Percentiles rank a stretch among this genome's conserved stretches.
Conservation (phyloP, 352 stramenopile genomes). For the Phytophthora ohioensis region DNA sequence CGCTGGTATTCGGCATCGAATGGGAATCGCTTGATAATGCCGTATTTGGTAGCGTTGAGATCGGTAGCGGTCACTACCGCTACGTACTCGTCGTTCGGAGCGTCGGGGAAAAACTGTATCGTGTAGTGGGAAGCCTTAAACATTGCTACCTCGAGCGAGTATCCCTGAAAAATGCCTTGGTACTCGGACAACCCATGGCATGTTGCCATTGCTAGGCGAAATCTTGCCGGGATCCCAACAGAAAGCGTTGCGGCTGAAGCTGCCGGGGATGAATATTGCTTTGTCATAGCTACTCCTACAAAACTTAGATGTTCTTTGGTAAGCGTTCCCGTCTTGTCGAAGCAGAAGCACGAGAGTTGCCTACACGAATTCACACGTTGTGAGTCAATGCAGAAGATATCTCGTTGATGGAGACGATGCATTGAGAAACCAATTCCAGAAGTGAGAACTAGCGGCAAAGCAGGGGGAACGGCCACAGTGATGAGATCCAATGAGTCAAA, state of each 20-base stretch:
- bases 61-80: too few species aligned
- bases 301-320: slow-evolving; percentile 51
- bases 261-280: not conserved
- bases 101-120: not conserved
- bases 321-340: slow-evolving; percentile 72
- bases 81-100: too few species aligned
- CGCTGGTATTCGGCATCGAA: slow-evolving; percentile 61
- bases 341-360: slow-evolving; percentile 66
- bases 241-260: too few species aligned
- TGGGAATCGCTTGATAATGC: slow-evolving; percentile 56
- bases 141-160: slow-evolving; percentile 63
- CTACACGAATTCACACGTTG: slow-evolving; percentile 60
- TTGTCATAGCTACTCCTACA: slow-evolving; percentile 35
- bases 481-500: slow-evolving; percentile 69
- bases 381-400: slow-evolving; percentile 74
- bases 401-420: slow-evolving; percentile 40
- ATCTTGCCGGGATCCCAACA: slow-evolving; percentile 10
- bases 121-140: slow-evolving; percentile 30
- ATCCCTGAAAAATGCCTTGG: slow-evolving; percentile 47
- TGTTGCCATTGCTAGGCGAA: slow-evolving; percentile 52
- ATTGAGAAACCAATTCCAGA: slow-evolving; percentile 65
- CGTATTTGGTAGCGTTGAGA: slow-evolving; percentile 16
- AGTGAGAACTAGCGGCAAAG: slow-evolving; percentile 65
- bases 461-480: slow-evolving; percentile 67
- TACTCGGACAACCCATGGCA: slow-evolving; percentile 57